Percentiles rank a stretch among this genome's conserved stretches.
Conservation (phyloP, 1,139 yeast genomes). For the Zygosaccharomyces pseudobailii region DNA sequence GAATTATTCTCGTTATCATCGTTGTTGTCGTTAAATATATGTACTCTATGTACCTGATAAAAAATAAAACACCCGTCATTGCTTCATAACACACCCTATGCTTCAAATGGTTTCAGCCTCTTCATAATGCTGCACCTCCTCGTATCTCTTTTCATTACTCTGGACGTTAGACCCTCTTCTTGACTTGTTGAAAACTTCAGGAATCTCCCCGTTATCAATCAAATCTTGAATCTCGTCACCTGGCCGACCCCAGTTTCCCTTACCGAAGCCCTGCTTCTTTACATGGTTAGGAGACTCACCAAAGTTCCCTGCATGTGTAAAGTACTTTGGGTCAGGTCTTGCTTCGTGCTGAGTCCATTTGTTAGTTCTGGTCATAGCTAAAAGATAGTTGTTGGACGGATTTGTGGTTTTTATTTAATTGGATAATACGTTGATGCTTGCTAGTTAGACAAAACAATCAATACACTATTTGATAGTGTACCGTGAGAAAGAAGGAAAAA, state of each 20-base stretch:
- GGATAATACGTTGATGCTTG: too few species aligned
- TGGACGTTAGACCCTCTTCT: constrained; percentile 45
- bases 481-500: neutral
- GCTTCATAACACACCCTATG: neutral
- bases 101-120: neutral
- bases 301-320: constrained; percentile 65
- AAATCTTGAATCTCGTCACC: constrained; percentile 61
- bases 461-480: neutral
- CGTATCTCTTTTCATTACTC: constrained; percentile 37
- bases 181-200: constrained; percentile 39
- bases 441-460: too few species aligned
- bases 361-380: constrained; percentile 74
- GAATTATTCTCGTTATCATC: neutral
- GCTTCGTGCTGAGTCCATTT: constrained; percentile 69
- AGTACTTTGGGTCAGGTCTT: constrained; percentile 60
- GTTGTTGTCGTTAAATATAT: constrained; percentile 4
- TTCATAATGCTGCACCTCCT: constrained; percentile 26
- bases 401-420: neutral
- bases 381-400: neutral
- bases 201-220: constrained; percentile 40
- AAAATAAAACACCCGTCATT: neutral
- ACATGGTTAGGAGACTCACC: constrained; percentile 69
- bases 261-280: constrained; percentile 84
- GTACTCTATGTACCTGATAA: constrained; percentile 5
- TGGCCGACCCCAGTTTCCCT: constrained; percentile 67